phyloP scores from a whole-genome alignment of 768 basidiomycete genomes.

The Rhodotorula diobovata region DNA sequence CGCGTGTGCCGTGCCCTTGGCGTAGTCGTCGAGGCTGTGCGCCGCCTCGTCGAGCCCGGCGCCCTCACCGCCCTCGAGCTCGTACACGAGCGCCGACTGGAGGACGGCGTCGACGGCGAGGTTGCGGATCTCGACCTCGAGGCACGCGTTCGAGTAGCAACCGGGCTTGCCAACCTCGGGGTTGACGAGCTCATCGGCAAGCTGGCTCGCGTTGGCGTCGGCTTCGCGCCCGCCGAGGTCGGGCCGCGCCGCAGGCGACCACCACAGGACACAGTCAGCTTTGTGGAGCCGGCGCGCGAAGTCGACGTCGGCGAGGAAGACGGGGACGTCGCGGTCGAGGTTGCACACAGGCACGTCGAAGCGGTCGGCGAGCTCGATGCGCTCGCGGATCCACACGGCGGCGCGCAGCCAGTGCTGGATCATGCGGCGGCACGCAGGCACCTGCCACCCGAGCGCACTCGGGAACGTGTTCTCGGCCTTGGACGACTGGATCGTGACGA shows the following conservation, averaged over 20 bases:
- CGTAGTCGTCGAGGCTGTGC: slow-evolving; percentile 83
- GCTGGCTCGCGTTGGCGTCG: slow-evolving; percentile 59
- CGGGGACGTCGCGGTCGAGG: slow-evolving; percentile 79
- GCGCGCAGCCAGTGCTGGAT: slow-evolving; percentile 71
- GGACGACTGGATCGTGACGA: slow-evolving; percentile 69
- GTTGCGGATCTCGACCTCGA: slow-evolving; percentile 83
- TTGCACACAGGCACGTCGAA: slow-evolving; percentile 82
- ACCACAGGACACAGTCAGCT: slow-evolving; percentile 93
- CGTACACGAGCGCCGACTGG: slow-evolving; percentile 91
- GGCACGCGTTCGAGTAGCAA: slow-evolving; percentile 84
- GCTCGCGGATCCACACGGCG: slow-evolving; percentile 72
- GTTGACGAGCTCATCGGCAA: slow-evolving; percentile 67
- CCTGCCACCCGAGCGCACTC: slow-evolving; percentile 85
- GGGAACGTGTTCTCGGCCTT: slow-evolving; percentile 60
- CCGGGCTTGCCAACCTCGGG: slow-evolving; percentile 82
- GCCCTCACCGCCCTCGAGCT: slow-evolving; percentile 77
- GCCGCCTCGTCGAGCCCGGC: slow-evolving; percentile 72
- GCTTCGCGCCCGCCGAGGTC: slow-evolving; percentile 92
- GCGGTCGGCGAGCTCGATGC: slow-evolving; percentile 75
- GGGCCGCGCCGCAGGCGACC: slow-evolving; percentile 81
- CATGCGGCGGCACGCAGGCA: slow-evolving; percentile 75
- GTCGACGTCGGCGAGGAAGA: slow-evolving; percentile 81
- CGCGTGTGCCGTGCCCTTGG: slow-evolving; percentile 56
- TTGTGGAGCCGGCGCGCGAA: slow-evolving; percentile 80
- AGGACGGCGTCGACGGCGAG: slow-evolving; percentile 89